Percentiles rank a stretch among this genome's conserved stretches.
Conservation (phyloP, 2,329 filamentous ascomycete genomes). For the Zalaria obscura region DNA sequence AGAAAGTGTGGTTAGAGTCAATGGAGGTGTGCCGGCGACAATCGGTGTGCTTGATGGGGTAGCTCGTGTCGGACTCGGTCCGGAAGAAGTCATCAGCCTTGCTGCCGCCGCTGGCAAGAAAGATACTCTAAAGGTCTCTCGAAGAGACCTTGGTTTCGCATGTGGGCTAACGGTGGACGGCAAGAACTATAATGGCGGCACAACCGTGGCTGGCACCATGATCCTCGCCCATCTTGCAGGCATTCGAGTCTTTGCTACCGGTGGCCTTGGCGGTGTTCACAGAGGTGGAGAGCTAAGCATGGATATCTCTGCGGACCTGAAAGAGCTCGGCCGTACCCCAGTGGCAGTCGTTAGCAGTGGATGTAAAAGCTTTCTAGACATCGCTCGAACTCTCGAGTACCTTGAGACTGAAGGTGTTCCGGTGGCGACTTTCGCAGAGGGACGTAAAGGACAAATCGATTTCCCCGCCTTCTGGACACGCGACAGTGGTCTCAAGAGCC, state of each 20-base stretch:
- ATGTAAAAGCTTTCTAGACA: constrained; percentile 92
- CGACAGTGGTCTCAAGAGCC: constrained; percentile 72
- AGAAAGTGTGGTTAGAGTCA: constrained; percentile 63
- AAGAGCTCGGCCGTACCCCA: constrained; percentile 77
- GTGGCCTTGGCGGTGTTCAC: constrained; percentile 88
- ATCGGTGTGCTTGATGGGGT: constrained; percentile 77
- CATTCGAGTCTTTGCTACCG: constrained; percentile 87
- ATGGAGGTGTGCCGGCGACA: constrained; percentile 79
- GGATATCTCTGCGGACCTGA: constrained; percentile 92
- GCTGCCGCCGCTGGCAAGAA: constrained; percentile 41
- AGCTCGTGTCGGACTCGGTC: constrained; percentile 62
- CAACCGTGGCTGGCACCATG: constrained; percentile 89
- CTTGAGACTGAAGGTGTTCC: constrained; percentile 61
- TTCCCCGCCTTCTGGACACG: constrained; percentile 90
- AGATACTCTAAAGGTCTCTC: constrained; percentile 66
- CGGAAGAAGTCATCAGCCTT: constrained; percentile 60
- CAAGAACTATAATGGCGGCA: constrained; percentile 67
- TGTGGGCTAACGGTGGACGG: constrained; percentile 57
- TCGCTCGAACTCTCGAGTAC: constrained; percentile 75
- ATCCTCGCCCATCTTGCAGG: constrained; percentile 73
- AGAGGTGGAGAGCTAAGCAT: constrained; percentile 72
- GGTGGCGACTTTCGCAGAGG: constrained; percentile 83
- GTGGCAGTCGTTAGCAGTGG: constrained; percentile 82
- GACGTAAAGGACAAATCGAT: constrained; percentile 55
- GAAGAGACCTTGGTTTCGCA: constrained; percentile 73